Evolutionary conservation across 495 filamentous ascomycete species (phyloP).

Genomic region (Penicillium riverlandense): DNA sequence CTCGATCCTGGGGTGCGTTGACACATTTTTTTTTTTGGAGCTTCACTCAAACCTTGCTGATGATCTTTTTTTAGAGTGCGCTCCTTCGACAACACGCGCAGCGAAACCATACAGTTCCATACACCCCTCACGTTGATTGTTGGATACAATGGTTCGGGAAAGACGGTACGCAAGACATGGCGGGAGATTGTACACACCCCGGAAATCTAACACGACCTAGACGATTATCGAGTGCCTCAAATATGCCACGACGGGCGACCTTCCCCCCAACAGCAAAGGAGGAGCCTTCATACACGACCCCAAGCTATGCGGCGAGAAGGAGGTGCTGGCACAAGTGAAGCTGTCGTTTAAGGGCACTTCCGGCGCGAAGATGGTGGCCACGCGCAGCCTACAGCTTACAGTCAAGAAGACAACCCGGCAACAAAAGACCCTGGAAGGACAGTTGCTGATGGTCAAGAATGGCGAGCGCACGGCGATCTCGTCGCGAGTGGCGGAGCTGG

Average conservation of each 20-base stretch:
- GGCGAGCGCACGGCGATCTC: conserved; percentile 77
- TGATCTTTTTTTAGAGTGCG: conserved; percentile 54
- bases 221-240: conserved; percentile 99
- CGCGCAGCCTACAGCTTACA: conserved; percentile 73
- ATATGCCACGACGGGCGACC: conserved; percentile 90
- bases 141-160: conserved; percentile 93
- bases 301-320: conserved; percentile 82
- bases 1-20: conserved; percentile 64
- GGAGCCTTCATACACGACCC: conserved; percentile 97
- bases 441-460: conserved; percentile 63
- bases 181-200: neutral
- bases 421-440: conserved; percentile 73
- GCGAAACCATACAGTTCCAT: conserved; percentile 81
- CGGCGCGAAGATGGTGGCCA: conserved; percentile 70
- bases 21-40: neutral
- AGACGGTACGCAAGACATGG: conserved; percentile 52
- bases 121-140: conserved; percentile 92
- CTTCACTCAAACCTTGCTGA: neutral
- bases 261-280: conserved; percentile 88
- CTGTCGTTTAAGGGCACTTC: conserved; percentile 73
- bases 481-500: conserved; percentile 68
- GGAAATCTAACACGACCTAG: conserved; percentile 24
- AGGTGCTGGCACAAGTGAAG: conserved; percentile 86
- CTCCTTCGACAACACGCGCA: conserved; percentile 74
- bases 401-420: conserved; percentile 73